Evolutionary conservation across 176 grass and related monocot genomes (phyloP).

Genomic region (Juncus effusus): DNA sequence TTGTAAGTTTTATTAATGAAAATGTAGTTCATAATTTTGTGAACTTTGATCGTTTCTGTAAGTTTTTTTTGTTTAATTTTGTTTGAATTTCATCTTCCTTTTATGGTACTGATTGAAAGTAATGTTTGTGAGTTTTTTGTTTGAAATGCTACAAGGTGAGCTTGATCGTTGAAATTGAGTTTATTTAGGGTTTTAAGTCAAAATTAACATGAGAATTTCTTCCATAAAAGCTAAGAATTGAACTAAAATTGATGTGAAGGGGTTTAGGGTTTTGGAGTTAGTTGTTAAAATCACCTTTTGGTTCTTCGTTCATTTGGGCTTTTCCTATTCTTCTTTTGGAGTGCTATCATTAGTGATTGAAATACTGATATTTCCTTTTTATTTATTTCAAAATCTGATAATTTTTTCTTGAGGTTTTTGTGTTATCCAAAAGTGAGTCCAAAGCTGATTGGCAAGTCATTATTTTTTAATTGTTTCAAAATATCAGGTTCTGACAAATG

Average conservation of each 20-base stretch:
- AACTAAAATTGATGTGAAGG: not conserved
- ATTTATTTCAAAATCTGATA: too few species aligned
- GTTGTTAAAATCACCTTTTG: too few species aligned
- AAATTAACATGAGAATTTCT: not conserved
- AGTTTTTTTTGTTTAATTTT: not conserved
- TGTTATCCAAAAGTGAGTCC: too few species aligned
- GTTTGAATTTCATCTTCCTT: not conserved
- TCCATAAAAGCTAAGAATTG: not conserved
- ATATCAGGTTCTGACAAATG: constrained; percentile 61
- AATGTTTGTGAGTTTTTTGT: not conserved
- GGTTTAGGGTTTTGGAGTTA: too few species aligned
- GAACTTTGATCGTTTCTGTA: not conserved
- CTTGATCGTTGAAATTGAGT: not conserved
- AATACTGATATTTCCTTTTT: too few species aligned
- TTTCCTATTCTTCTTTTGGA: too few species aligned
- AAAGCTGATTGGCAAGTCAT: not conserved
- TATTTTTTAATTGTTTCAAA: not conserved
- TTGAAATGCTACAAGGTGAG: not conserved
- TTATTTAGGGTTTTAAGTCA: not conserved
- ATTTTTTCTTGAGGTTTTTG: too few species aligned
- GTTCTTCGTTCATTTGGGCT: too few species aligned
- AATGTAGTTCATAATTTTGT: not conserved
- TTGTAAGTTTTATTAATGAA: constrained; percentile 39
- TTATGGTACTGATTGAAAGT: not conserved
- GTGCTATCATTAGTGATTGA: too few species aligned